Evolutionary conservation across 208 protist species (phyloP).

Genomic region (Wallacemonas sp.): DNA sequence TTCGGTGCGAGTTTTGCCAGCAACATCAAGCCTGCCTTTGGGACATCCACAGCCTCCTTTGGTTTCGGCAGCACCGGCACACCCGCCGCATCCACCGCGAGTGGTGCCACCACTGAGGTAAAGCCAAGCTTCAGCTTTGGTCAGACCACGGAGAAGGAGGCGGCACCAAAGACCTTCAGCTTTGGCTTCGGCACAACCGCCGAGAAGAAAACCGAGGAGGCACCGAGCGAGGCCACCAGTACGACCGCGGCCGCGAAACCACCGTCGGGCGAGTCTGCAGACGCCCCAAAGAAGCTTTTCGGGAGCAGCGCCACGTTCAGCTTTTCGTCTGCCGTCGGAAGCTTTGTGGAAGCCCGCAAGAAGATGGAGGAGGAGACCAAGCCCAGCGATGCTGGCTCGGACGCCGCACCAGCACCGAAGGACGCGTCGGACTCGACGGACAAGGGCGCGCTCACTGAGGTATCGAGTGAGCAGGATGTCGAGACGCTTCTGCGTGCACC

Average conservation of each 20-base stretch:
- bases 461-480: conserved; percentile 23
- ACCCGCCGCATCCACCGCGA: background rate
- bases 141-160: background rate
- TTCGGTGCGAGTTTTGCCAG: background rate
- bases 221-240: background rate
- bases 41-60: background rate
- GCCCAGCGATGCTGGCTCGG: background rate
- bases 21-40: conserved; percentile 19
- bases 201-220: background rate
- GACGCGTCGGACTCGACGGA: conserved; percentile 19
- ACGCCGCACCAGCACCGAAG: conserved; percentile 11
- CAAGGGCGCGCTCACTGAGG: conserved; percentile 4
- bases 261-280: background rate
- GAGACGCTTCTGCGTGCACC: conserved; percentile 51
- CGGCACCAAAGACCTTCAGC: background rate
- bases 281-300: conserved; percentile 20
- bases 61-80: conserved; percentile 1
- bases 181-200: conserved; percentile 19
- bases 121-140: background rate
- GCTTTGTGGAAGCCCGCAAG: conserved; percentile 68
- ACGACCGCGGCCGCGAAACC: background rate
- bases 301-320: conserved; percentile 42
- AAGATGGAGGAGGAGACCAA: conserved; percentile 41
- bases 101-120: background rate
- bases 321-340: conserved; percentile 59